Percentiles rank a stretch among this genome's conserved stretches.
phyloP scores from a whole-genome alignment of 2,329 filamentous ascomycete genomes.

The Tolypocladium album region DNA sequence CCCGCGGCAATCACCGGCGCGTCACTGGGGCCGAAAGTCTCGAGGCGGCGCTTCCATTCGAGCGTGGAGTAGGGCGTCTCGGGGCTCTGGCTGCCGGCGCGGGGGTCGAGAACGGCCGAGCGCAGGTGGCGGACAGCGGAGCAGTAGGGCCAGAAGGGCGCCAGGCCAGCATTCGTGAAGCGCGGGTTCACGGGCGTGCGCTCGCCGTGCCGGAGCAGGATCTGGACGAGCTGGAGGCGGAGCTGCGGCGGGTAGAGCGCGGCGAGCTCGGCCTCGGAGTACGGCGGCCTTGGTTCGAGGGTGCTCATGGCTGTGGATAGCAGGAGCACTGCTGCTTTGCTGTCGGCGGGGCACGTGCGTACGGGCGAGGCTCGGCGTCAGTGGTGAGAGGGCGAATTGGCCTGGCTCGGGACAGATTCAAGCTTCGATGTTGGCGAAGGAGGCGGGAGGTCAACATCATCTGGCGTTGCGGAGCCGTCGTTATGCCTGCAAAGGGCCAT shows the following conservation, averaged over 20 bases:
- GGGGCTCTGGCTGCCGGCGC: slow-evolving; percentile 12
- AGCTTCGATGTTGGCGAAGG: not conserved
- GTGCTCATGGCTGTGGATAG: slow-evolving; percentile 55
- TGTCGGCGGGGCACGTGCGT: not conserved
- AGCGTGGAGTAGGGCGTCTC: slow-evolving; percentile 30
- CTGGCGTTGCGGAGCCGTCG: not conserved
- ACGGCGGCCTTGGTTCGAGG: slow-evolving; percentile 61
- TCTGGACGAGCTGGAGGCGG: slow-evolving; percentile 80
- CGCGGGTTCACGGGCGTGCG: slow-evolving; percentile 80
- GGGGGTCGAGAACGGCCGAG: slow-evolving; percentile 34
- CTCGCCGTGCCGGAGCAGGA: slow-evolving; percentile 70
- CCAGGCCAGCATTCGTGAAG: slow-evolving; percentile 68
- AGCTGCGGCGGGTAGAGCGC: slow-evolving; percentile 71
- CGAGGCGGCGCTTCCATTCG: slow-evolving; percentile 62
- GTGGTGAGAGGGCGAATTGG: not conserved
- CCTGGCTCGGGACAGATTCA: not conserved
- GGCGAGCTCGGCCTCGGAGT: slow-evolving; percentile 69
- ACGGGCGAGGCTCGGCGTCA: not conserved
- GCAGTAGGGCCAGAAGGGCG: slow-evolving; percentile 82
- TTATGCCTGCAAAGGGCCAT: not conserved
- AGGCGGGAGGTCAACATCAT: not conserved
- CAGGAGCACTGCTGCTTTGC: not conserved
- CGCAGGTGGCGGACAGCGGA: slow-evolving; percentile 61
- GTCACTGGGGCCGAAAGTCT: slow-evolving; percentile 66
- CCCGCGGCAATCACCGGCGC: slow-evolving; percentile 61